Conservation (phyloP, 2,329 filamentous ascomycete species). For the Fusarium virguliforme region DNA sequence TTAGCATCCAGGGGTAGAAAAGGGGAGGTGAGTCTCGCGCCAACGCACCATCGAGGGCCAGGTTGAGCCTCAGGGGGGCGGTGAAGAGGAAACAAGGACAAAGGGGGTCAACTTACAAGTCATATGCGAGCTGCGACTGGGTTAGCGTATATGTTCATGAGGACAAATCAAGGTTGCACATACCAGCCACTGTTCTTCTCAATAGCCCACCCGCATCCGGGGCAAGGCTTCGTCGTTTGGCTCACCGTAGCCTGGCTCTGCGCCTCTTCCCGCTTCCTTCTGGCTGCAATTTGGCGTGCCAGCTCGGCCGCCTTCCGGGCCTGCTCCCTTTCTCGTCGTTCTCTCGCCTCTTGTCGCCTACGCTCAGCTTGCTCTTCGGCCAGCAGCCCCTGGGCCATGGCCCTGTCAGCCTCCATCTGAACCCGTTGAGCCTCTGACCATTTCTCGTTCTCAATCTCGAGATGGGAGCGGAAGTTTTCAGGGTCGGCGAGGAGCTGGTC, state of each 20-base stretch:
- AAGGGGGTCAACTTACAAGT: conserved; percentile 56
- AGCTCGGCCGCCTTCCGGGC: conserved; percentile 50
- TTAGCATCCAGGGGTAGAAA: conserved; percentile 30
- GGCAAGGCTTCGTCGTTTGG: conserved; percentile 58
- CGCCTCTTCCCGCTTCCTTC: conserved; percentile 56
- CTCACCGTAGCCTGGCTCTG: conserved; percentile 51
- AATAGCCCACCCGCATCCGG: conserved; percentile 58
- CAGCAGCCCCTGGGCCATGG: conserved; percentile 54
- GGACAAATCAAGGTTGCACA: conserved; percentile 41
- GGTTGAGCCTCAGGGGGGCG: conserved; percentile 14
- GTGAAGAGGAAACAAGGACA: conserved; percentile 4
- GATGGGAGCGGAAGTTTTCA: conserved; percentile 57
- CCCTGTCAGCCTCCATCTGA: conserved; percentile 64
- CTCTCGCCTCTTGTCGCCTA: conserved; percentile 44
- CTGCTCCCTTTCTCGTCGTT: conserved; percentile 45
- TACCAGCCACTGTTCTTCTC: conserved; percentile 62
- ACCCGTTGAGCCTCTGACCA: conserved; percentile 61
- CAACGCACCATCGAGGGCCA: conserved; percentile 34
- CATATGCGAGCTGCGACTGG: conserved; percentile 57
- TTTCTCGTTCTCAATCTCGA: conserved; percentile 56
- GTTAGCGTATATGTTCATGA: conserved; percentile 45
- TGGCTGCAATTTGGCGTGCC: conserved; percentile 49
- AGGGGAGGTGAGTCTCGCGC: conserved; percentile 18
- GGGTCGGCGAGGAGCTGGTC: conserved; percentile 59
- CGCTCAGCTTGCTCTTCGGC: conserved; percentile 53